These are phyloP conservation scores for Saccharomycopsis lassenensis DNA, from an alignment of 805 yeast species.

Conservation along the genomic window DNA sequence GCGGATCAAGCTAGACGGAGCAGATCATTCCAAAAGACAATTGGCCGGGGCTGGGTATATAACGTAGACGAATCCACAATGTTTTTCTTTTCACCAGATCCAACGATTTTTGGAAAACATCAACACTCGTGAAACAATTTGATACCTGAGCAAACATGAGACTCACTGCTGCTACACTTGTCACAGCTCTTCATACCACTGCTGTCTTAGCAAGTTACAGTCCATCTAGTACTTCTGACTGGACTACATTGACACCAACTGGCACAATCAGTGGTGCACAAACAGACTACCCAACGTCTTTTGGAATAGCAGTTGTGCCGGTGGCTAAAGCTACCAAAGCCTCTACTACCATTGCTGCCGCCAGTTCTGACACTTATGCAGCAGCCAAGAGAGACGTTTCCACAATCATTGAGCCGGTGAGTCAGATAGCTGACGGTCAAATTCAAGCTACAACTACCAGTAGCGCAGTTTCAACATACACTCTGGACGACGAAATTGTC, in stretches of 20 bases:
- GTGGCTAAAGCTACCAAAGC: constrained; percentile 20
- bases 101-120: no score
- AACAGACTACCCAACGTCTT: constrained; percentile 27
- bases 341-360: constrained; percentile 18
- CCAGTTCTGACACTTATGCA: constrained; percentile 18
- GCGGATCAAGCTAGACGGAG: no score
- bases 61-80: no score
- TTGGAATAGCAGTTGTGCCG: constrained; percentile 34
- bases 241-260: constrained; percentile 34
- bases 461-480: no score
- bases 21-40: no score
- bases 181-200: no score
- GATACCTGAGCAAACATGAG: no score
- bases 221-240: constrained; percentile 41
- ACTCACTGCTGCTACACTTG: no score
- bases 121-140: no score
- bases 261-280: constrained; percentile 29
- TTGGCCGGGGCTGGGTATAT: no score
- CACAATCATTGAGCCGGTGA: constrained; percentile 19
- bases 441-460: constrained; percentile 23
- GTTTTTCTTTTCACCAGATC: no score
- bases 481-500: no score
- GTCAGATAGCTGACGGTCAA: constrained; percentile 19
- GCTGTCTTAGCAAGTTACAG: constrained; percentile 29
- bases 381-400: constrained; percentile 21